Evolutionary conservation across 2,329 filamentous ascomycete species (phyloP).

Genomic region (Bipolaris cookei): DNA sequence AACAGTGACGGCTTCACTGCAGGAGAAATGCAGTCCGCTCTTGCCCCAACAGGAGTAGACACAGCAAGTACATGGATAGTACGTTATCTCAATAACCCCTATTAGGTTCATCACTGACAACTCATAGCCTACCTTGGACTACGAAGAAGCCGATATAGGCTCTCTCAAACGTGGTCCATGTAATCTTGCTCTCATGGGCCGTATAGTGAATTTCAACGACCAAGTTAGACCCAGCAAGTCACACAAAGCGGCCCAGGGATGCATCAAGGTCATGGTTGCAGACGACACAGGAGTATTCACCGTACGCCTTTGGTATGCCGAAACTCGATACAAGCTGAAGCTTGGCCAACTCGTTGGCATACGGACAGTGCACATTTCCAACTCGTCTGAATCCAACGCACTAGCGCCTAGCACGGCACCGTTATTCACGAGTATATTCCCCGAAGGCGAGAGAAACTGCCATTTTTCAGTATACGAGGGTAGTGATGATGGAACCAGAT

Average conservation of each 20-base stretch:
- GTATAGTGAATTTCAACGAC: conserved; percentile 63
- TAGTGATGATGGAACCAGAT: conserved; percentile 52
- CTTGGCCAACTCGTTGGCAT: conserved; percentile 63
- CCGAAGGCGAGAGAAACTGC: conserved; percentile 61
- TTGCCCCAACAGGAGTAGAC: conserved; percentile 44
- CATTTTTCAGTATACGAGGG: conserved; percentile 62
- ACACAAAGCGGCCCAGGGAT: conserved; percentile 57
- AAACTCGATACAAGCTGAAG: conserved; percentile 51
- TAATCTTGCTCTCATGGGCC: conserved; percentile 60
- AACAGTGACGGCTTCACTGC: conserved; percentile 62
- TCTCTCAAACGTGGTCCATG: conserved; percentile 58
- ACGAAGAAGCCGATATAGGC: conserved; percentile 57
- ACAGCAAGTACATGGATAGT: conserved; percentile 30
- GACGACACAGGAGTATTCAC: conserved; percentile 63
- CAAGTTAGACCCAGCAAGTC: conserved; percentile 52
- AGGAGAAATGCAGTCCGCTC: conserved; percentile 52
- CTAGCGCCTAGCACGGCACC: conserved; percentile 55
- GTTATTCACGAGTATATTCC: conserved; percentile 63
- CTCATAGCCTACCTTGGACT: conserved; percentile 55
- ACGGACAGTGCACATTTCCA: conserved; percentile 64
- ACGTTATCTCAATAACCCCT: background rate
- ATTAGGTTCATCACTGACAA: conserved; percentile 7
- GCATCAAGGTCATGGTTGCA: conserved; percentile 61
- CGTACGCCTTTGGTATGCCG: conserved; percentile 61
- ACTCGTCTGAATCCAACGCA: conserved; percentile 50